Percentiles rank a stretch among this genome's conserved stretches.
Evolutionary conservation across 228 moss, liverwort and hornwort genomes (phyloP).

Genomic region (Sphagnum magellanicum): DNA sequence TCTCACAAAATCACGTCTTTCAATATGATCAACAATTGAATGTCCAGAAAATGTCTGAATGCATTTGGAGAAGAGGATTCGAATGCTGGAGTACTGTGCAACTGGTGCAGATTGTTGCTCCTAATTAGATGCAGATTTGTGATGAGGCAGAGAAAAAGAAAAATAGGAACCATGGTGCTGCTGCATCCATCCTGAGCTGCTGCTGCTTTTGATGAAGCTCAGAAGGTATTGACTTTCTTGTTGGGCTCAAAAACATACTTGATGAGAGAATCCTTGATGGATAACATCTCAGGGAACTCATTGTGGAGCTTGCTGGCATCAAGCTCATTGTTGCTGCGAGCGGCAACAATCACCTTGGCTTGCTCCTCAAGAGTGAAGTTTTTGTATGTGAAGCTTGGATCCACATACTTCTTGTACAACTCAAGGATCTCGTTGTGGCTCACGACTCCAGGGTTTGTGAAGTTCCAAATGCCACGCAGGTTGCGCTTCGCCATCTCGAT

Average conservation of each 20-base stretch:
- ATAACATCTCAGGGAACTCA: slow-evolving; percentile 15
- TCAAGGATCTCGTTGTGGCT: slow-evolving; percentile 19
- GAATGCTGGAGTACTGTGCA: too few relatives aligned
- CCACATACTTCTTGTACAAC: slow-evolving; percentile 15
- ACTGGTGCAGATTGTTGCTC: too few relatives aligned
- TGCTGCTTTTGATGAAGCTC: too few relatives aligned
- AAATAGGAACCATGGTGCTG: too few relatives aligned
- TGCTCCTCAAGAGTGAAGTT: slow-evolving; percentile 19
- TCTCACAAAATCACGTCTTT: too few relatives aligned
- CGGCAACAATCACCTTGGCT: slow-evolving; percentile 17
- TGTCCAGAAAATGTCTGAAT: too few relatives aligned
- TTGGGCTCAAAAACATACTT: slow-evolving; percentile 22
- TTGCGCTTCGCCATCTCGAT: slow-evolving; percentile 15
- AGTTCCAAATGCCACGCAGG: slow-evolving; percentile 13
- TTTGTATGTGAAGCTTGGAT: slow-evolving; percentile 9
- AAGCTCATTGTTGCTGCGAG: slow-evolving; percentile 18
- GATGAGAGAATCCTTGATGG: slow-evolving; percentile 13
- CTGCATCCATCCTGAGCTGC: too few relatives aligned
- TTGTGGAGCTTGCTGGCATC: slow-evolving; percentile 17
- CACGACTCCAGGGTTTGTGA: slow-evolving; percentile 16
- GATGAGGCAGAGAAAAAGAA: too few relatives aligned
- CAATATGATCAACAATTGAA: too few relatives aligned
- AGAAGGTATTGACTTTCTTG: slow-evolving; percentile 4
- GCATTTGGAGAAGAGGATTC: too few relatives aligned
- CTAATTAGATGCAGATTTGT: too few relatives aligned